phyloP scores from a whole-genome alignment of 495 filamentous ascomycete genomes.

The Aspergillus taichungensis region DNA sequence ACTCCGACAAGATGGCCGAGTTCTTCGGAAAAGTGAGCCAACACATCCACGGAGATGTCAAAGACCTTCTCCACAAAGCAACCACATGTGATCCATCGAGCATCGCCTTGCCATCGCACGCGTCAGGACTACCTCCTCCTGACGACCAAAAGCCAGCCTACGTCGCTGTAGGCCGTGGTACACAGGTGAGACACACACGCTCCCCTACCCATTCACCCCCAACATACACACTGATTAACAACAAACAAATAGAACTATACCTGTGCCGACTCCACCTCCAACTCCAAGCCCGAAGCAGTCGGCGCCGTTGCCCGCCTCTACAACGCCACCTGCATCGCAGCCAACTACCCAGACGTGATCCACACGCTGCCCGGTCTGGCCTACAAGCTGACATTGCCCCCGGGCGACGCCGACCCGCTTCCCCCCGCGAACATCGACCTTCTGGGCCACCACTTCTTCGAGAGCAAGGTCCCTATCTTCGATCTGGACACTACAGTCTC shows the following conservation, averaged over 20 bases:
- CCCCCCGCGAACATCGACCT: constrained; percentile 49
- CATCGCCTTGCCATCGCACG: constrained; percentile 29
- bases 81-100: constrained; percentile 30
- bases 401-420: constrained; percentile 13
- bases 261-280: constrained; percentile 51
- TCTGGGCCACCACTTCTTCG: constrained; percentile 75
- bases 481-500: constrained; percentile 51
- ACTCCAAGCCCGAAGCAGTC: constrained; percentile 48
- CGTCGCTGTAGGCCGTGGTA: constrained; percentile 79
- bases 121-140: constrained; percentile 46
- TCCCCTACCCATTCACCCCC: neutral
- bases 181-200: constrained; percentile 33
- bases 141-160: constrained; percentile 55
- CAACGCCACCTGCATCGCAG: constrained; percentile 75
- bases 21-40: constrained; percentile 34
- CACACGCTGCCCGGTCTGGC: constrained; percentile 34
- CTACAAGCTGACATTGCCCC: constrained; percentile 36
- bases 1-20: constrained; percentile 25
- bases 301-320: constrained; percentile 83
- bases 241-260: constrained; percentile 68
- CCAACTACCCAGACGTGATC: constrained; percentile 55
- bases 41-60: constrained; percentile 19
- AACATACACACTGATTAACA: constrained; percentile 1
- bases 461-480: constrained; percentile 64
- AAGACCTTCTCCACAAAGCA: constrained; percentile 10